These are phyloP conservation scores for Chimonanthus salicifolius DNA, from an alignment of 164 flowering plant genomes.

Conservation along the genomic window DNA sequence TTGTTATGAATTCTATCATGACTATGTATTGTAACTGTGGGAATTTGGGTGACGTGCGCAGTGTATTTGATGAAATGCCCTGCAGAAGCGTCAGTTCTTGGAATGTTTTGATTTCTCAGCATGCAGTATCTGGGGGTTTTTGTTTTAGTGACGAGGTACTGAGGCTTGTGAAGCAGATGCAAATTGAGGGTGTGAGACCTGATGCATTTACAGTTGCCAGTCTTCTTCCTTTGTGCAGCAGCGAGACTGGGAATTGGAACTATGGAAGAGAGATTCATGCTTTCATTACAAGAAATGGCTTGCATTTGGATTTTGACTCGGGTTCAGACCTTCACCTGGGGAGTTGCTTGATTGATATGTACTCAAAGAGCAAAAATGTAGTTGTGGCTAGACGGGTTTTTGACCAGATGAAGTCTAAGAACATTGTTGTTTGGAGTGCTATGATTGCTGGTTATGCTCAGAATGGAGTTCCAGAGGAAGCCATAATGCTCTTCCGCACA, in stretches of 20 bases:
- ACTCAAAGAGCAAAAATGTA: slow-evolving; percentile 30
- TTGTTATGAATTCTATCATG: slow-evolving; percentile 53
- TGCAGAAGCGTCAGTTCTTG: slow-evolving; percentile 49
- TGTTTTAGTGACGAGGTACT: slow-evolving; percentile 17
- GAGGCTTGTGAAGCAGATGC: slow-evolving; percentile 43
- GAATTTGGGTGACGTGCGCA: slow-evolving; percentile 16
- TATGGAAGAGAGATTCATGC: slow-evolving; percentile 65
- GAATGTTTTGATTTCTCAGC: slow-evolving; percentile 45
- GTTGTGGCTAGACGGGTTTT: slow-evolving; percentile 38
- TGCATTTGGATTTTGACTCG: slow-evolving; percentile 12
- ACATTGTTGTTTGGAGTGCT: slow-evolving; percentile 63
- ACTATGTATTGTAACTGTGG: slow-evolving; percentile 53
- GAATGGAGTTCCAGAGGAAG: slow-evolving; percentile 38
- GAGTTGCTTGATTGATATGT: slow-evolving; percentile 69
- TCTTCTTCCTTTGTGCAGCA: slow-evolving; percentile 42
- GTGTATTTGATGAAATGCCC: slow-evolving; percentile 70
- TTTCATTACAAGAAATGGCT: slow-evolving; percentile 36
- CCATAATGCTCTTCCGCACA: slow-evolving; percentile 39
- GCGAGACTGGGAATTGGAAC: slow-evolving; percentile 2
- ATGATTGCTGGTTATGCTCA: slow-evolving; percentile 58
- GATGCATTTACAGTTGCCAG: slow-evolving; percentile 52
- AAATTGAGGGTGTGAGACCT: slow-evolving; percentile 37
- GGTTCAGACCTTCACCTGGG: slow-evolving; percentile 46
- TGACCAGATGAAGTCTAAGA: slow-evolving; percentile 40
- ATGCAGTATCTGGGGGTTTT: slow-evolving; percentile 17